Evolutionary conservation across 2,329 filamentous ascomycete species (phyloP), one percentile per base, ranked within the genome.

Genomic region (Fusarium acutatum): DNA sequence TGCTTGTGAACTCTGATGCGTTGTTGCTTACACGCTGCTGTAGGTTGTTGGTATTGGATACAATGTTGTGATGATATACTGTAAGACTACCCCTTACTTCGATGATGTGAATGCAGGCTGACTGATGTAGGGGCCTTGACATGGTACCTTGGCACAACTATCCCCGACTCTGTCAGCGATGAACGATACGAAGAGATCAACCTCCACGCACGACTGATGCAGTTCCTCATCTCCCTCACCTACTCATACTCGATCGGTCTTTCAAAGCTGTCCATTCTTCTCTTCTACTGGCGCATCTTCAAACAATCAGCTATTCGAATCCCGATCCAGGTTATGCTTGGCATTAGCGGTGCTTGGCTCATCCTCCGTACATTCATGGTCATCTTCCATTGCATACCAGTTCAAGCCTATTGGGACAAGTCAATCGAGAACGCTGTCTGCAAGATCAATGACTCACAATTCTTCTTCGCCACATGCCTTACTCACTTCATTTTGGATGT

Each of bases 331-430:
- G 43, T 78, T 5, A 65, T 81, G 43, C 66, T 79, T 1, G 71
- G n/a, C 3, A 56, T 72, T 7, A 77, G 74, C 5, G 35, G 60
- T 13, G 61, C 76, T 13, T 81, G 80, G 80, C 67, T 81, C 18
- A 71, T 77, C 11, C 62, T 81, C 5, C 69, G 79, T 5, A 81
- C 78, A 0, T 80, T 82, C 38, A 74, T 82, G 54, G 75, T 77
- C 2, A 78, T 79, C 7, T 83, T 83, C 28, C 79, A 79, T 28
- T 83, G 81, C 49, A 41, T 80, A 15, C 82, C 82, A 0, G 72
- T 83, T 3, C 78, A 80, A 8, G 77, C 75, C 3, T 82, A 80
- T 41, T 83, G 81, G 82, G 77, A 80, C 18, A 73, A 77, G 20
- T 63, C 68, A 0, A 78, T 82, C 7, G 41, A 66, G 14, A 71